Evolutionary conservation across 2,329 filamentous ascomycete species (phyloP).

Genomic region (Aaosphaeria arxii): DNA sequence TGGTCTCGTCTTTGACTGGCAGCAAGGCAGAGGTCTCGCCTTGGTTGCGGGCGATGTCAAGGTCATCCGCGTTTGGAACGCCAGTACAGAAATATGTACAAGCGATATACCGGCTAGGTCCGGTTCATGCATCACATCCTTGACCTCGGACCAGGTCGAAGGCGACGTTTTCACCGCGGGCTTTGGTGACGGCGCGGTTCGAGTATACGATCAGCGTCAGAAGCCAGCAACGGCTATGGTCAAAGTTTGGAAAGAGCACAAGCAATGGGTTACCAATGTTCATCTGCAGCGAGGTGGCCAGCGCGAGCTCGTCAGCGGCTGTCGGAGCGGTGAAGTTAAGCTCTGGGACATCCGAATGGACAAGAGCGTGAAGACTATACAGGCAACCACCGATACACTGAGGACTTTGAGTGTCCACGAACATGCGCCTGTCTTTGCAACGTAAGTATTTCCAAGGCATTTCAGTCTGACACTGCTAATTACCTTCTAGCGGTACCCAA

Average conservation of each 20-base stretch:
- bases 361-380: constrained; percentile 68
- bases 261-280: constrained; percentile 92
- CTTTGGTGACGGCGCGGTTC: constrained; percentile 90
- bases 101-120: constrained; percentile 93
- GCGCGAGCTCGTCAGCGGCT: constrained; percentile 85
- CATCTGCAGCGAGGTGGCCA: constrained; percentile 96
- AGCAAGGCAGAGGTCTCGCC: constrained; percentile 91
- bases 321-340: constrained; percentile 88
- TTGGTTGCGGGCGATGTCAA: constrained; percentile 96
- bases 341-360: constrained; percentile 96
- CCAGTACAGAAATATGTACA: constrained; percentile 85
- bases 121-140: constrained; percentile 89
- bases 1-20: constrained; percentile 97
- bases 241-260: constrained; percentile 93
- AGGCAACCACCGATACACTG: constrained; percentile 72
- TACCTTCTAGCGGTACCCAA: constrained; percentile 70
- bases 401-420: constrained; percentile 91
- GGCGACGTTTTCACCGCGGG: constrained; percentile 94
- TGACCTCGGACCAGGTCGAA: constrained; percentile 97
- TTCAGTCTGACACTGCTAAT: constrained; percentile 11
- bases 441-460: constrained; percentile 62
- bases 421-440: constrained; percentile 91
- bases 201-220: constrained; percentile 87
- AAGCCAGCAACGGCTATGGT: constrained; percentile 89
- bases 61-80: constrained; percentile 94